Percentiles rank a stretch among this genome's conserved stretches.
These are phyloP conservation scores for Scytalidium sp. DNA, from an alignment of 2,329 filamentous ascomycete species.

Conservation along the genomic window DNA sequence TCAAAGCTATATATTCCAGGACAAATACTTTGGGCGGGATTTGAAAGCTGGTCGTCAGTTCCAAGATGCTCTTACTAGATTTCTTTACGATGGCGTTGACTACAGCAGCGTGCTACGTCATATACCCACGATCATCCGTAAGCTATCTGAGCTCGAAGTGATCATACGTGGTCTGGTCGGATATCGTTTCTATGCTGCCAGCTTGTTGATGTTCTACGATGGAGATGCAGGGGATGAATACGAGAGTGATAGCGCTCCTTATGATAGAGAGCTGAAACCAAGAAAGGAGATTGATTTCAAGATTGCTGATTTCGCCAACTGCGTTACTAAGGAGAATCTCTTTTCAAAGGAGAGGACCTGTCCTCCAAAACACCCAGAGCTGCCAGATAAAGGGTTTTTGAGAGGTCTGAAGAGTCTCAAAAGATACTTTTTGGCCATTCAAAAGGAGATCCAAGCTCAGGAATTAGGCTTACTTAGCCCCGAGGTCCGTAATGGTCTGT, in stretches of 20 bases:
- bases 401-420: conserved; percentile 76
- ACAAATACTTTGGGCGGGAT: conserved; percentile 94
- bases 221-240: conserved; percentile 62
- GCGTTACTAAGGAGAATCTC: conserved; percentile 82
- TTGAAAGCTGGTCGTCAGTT: conserved; percentile 87
- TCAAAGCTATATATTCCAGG: conserved; percentile 88
- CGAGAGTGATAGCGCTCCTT: conserved; percentile 37
- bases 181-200: conserved; percentile 94
- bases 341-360: conserved; percentile 58
- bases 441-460: conserved; percentile 64
- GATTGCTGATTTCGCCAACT: conserved; percentile 98
- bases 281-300: conserved; percentile 80
- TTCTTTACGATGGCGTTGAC: conserved; percentile 86
- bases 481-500: conserved; percentile 1
- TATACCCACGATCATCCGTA: conserved; percentile 82
- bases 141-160: conserved; percentile 76
- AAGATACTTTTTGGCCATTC: conserved; percentile 83
- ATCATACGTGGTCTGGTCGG: conserved; percentile 78
- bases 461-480: conserved; percentile 14
- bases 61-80: conserved; percentile 80
- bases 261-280: conserved; percentile 33
- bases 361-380: conserved; percentile 75
- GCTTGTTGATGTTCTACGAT: conserved; percentile 93
- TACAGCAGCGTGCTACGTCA: conserved; percentile 77
- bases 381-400: conserved; percentile 85